A percentile compares a stretch with the other conserved stretches of the same genome.
phyloP scores from a whole-genome alignment of 805 yeast species.

The Hanseniaspora mollemarum region DNA sequence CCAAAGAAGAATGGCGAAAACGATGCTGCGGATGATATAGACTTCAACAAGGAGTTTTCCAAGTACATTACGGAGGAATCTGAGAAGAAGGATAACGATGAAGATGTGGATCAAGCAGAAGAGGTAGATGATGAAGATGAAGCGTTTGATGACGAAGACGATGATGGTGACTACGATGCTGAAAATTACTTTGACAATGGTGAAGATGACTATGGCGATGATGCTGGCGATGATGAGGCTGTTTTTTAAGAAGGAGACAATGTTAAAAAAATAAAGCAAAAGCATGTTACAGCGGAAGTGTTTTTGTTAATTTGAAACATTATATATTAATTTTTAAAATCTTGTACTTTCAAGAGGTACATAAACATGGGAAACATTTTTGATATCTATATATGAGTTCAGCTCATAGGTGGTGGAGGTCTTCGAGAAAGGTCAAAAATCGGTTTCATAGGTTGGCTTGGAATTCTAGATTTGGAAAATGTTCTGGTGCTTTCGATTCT shows the following conservation, averaged over 20 bases:
- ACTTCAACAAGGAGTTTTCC: constrained; percentile 22
- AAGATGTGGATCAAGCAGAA: constrained; percentile 43
- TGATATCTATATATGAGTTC: constrained; percentile 1
- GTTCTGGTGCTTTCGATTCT: constrained; percentile 10
- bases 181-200: constrained; percentile 38
- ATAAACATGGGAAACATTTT: not conserved
- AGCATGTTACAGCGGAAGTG: not conserved
- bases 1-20: constrained; percentile 39
- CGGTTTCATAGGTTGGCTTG: constrained; percentile 18
- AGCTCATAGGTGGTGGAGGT: constrained; percentile 18
- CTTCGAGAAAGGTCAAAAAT: constrained; percentile 14
- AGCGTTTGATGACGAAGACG: constrained; percentile 52
- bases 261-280: not conserved
- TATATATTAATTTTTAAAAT: not conserved
- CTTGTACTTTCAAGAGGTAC: not conserved
- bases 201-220: constrained; percentile 40
- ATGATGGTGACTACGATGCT: constrained; percentile 38
- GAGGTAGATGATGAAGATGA: constrained; percentile 56
- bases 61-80: constrained; percentile 24
- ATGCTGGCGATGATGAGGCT: constrained; percentile 49
- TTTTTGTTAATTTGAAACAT: not conserved
- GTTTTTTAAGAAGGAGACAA: constrained; percentile 29
- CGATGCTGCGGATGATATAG: constrained; percentile 20
- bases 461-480: constrained; percentile 14
- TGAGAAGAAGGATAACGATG: constrained; percentile 37